phyloP scores from a whole-genome alignment of 768 basidiomycete genomes.

The Exidia glandulosa region DNA sequence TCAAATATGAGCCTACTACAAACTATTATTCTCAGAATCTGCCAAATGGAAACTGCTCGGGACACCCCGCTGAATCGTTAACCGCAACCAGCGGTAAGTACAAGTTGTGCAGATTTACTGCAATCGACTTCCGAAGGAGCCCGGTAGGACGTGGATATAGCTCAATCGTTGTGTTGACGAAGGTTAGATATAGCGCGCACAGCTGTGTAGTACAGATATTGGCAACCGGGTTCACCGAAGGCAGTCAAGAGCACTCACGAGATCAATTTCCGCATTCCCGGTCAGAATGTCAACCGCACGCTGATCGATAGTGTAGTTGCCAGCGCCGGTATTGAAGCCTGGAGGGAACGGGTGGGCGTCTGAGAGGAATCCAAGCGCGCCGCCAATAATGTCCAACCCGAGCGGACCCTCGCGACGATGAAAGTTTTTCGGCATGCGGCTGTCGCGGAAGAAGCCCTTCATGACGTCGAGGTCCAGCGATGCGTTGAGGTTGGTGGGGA shows the following conservation, averaged over 20 bases:
- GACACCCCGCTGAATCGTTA: not conserved
- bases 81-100: no score
- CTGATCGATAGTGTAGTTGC: not conserved
- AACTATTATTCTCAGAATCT: no score
- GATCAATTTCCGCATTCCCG: not conserved
- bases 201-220: not conserved
- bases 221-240: not conserved
- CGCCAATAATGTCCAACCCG: not conserved
- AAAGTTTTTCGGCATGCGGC: slow-evolving; percentile 1
- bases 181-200: slow-evolving; percentile 2
- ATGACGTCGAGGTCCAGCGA: slow-evolving; percentile 1
- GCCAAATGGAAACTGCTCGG: not conserved
- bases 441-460: not conserved
- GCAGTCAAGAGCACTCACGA: not conserved
- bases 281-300: not conserved
- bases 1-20: no score
- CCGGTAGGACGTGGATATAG: slow-evolving; percentile 6
- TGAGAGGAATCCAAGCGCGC: not conserved
- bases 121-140: not conserved
- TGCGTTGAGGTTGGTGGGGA: not conserved
- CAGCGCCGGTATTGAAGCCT: not conserved
- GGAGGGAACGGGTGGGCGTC: not conserved
- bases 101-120: slow-evolving; percentile 1
- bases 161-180: not conserved
- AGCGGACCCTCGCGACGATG: not conserved